Base-by-base conservation (phyloP, 169 alveolate species). In the Plasmodium billcollinsi region DNA sequence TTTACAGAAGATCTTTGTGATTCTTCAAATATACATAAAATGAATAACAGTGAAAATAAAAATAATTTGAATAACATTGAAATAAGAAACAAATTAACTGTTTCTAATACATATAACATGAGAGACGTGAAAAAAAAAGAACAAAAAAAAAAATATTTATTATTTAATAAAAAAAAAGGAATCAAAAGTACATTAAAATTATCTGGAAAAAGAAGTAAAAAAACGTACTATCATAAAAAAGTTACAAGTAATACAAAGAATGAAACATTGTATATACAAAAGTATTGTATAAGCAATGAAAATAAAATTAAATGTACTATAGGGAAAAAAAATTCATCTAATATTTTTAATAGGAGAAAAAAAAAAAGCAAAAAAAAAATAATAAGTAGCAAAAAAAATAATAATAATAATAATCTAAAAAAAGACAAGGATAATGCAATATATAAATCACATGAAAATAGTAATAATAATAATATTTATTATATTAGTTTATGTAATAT, bases 221-320 rank as follows among this genome's bases (percentile, higher is more conserved):
- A 18, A 56, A 56, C 21, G 1, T 54, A 2, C 54, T 76, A 63
- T 24, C 50, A 70, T 26, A 56, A 63, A 76, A 39, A 83, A 67
- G 26, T 73, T 33, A 56, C 56, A 66, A 80, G 63, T 66, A 80
- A 69, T 67, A 54, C 59, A 9, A 83, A 83, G 58, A 67, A 83
- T 45, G 91, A 83, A 15, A 69, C 74, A 29, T 54, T 58, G 2
- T 67, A 83, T 49, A 83, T 67, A 29, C 91, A 83, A 49, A 83
- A 69, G 58, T 67, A 83, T 83, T 83, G 73, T 43, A 20, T 83
- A 43, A 58, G 56, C 45, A 83, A 83, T 69, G 91, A 83, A 45
- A 69, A 49, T 49, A 80, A 50, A 39, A 39, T 39, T 39, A 39
- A 39, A 39, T 39, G 5, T 39, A 39, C 11, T 39, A 39, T 39